These are phyloP conservation scores for Pistacia atlantica DNA, from an alignment of 345 rosid genomes.

Conservation along the genomic window DNA sequence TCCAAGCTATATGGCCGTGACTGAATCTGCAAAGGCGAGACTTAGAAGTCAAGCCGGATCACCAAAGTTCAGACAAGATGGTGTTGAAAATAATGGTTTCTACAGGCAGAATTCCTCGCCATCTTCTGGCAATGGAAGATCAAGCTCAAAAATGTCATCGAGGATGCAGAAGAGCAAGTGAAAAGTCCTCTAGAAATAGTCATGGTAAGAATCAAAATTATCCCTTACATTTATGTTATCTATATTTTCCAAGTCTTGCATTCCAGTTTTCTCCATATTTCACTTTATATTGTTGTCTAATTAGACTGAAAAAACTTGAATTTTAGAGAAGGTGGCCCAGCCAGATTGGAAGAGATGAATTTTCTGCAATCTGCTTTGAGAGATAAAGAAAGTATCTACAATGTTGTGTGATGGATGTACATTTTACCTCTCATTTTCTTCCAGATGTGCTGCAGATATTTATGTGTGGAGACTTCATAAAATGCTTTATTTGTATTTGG, in stretches of 20 bases:
- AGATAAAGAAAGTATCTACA: neutral
- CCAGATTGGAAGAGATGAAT: conserved; percentile 24
- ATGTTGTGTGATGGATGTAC: neutral
- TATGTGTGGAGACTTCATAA: too few species aligned
- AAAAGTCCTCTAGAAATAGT: conserved; percentile 16
- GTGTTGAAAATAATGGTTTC: conserved; percentile 16
- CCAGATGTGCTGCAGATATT: neutral
- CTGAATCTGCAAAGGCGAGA: conserved; percentile 35
- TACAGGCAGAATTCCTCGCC: conserved; percentile 28
- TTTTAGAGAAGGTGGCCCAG: conserved; percentile 14
- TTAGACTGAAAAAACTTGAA: neutral
- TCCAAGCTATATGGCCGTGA: conserved; percentile 37
- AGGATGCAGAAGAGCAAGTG: conserved; percentile 13
- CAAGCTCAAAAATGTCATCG: conserved; percentile 19
- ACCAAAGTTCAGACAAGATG: conserved; percentile 19
- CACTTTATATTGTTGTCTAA: too few species aligned
- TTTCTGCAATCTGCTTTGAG: neutral
- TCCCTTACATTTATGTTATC: neutral
- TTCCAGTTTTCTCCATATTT: too few species aligned
- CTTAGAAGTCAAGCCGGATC: conserved; percentile 24
- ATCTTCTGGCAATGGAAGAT: conserved; percentile 17
- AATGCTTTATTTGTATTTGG: too few species aligned
- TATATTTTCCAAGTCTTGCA: neutral
- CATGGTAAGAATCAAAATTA: conserved; percentile 25
- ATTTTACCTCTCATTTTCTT: neutral